Evolutionary conservation across 179 eudicot genomes (phyloP).

Genomic region (Beta macrorhiza): DNA sequence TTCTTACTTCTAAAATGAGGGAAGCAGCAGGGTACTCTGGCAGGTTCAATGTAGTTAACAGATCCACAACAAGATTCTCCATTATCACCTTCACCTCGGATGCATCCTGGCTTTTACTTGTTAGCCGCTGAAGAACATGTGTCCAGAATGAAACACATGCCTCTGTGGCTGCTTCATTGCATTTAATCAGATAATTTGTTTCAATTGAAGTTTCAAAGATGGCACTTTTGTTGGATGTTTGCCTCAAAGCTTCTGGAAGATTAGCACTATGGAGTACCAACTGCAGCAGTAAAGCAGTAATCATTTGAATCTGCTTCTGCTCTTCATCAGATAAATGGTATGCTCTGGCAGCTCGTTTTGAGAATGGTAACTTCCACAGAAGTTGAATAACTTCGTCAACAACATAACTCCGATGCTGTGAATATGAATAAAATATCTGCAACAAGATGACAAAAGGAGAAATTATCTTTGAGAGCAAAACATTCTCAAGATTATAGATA

Average conservation of each 20-base stretch:
- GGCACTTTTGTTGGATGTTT: conserved; percentile 44
- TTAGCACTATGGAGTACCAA: conserved; percentile 85
- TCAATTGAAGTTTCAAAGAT: conserved; percentile 63
- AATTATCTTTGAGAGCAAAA: conserved; percentile 15
- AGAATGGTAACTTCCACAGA: conserved; percentile 79
- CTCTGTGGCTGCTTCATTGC: conserved; percentile 90
- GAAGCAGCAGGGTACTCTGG: conserved; percentile 98
- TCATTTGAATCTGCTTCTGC: conserved; percentile 94
- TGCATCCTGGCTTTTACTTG: conserved; percentile 79
- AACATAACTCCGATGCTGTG: conserved; percentile 77
- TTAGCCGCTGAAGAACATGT: conserved; percentile 79
- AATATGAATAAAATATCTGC: conserved; percentile 78
- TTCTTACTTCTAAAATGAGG: conserved; percentile 76
- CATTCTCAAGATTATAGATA: conserved; percentile 17
- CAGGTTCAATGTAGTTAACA: conserved; percentile 74
- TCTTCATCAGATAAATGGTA: conserved; percentile 96
- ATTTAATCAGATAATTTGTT: conserved; percentile 51
- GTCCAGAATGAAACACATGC: conserved; percentile 94
- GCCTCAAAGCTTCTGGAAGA: conserved; percentile 80
- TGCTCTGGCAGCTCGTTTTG: conserved; percentile 74
- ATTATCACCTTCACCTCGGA: conserved; percentile 76
- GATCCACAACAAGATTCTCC: conserved; percentile 85
- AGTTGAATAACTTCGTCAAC: conserved; percentile 81
- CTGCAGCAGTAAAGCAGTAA: conserved; percentile 79
- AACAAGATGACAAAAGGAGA: conserved; percentile 23